Evolutionary conservation across 768 basidiomycete species (phyloP), one percentile per base, ranked within the genome.

Genomic region (Tulasnella sp.): DNA sequence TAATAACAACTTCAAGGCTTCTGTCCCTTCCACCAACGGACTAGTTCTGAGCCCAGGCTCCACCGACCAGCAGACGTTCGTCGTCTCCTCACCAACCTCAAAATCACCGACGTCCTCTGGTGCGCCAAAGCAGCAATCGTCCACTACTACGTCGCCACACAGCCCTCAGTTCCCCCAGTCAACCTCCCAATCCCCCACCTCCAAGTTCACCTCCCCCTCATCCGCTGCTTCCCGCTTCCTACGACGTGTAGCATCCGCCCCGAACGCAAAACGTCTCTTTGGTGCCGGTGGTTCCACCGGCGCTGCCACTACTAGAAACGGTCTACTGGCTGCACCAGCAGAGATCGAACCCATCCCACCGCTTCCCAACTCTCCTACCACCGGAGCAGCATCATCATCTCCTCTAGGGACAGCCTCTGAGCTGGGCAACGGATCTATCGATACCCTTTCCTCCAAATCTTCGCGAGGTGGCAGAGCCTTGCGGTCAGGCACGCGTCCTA

Each of bases 191-290:
- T 49, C 39, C 39, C 58, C 49, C 14, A 41, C 21, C 27, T 32
- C 41, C 55, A 48, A 49, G 45, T 43, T 17, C 15, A 23, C 35
- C 5, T 61, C 60, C 12, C 32, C 57, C 14, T 27, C 45, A 15
- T 61, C 59, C 40, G 67, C 70, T 4, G 86, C 89, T 7, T 79
- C 86, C 46, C 83, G 93, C 34, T 92, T 97, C 72, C 82, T 98
- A 29, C 84, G 94, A 51, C 83, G 94, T 48, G 94, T 98, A 45
- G 91, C 93, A 3, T 96, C 91, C 7, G 93, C 96, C 2, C 94
- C 94, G 2, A 99, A 97, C 66, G 85, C 92, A 32, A 98, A 97
- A 68, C 86, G 84, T 27, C 75, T 99, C 29, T 91, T 98, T 68
- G 58, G 73, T 36, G 71, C 80, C 42, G n/a, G n/a, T n/a, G 71